Conservation (phyloP, 331 rosid genomes). For the Quercus tomentella region DNA sequence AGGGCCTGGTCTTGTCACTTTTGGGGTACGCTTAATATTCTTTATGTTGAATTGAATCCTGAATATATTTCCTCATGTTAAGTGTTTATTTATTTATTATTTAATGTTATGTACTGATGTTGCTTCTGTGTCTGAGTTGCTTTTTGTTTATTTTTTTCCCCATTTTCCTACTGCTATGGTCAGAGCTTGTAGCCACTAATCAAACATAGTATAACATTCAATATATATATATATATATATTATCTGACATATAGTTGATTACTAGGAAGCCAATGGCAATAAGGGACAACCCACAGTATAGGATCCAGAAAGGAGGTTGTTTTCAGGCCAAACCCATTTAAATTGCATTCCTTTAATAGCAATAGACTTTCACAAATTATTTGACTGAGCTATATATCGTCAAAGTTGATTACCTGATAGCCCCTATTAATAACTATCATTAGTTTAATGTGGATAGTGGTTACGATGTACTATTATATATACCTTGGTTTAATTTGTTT, state of each 20-base stretch:
- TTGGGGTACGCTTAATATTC: slow-evolving; percentile 65
- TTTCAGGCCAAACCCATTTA: too few relatives aligned
- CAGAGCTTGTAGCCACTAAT: too few relatives aligned
- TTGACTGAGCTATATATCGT: background rate
- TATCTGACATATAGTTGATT: too few relatives aligned
- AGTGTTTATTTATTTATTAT: background rate
- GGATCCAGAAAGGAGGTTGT: too few relatives aligned
- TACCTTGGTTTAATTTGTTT: background rate
- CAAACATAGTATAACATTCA: too few relatives aligned
- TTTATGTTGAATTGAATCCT: background rate
- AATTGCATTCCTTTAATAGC: background rate
- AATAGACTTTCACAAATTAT: too few relatives aligned
- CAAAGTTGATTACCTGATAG: background rate
- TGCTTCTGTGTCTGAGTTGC: too few relatives aligned
- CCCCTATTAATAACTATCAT: background rate
- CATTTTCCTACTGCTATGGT: too few relatives aligned
- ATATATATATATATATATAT: too few relatives aligned
- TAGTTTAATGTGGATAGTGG: background rate
- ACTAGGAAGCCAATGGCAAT: too few relatives aligned
- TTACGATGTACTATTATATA: background rate
- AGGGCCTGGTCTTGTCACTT: slow-evolving; percentile 99
- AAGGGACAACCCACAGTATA: too few relatives aligned
- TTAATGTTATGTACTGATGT: background rate
- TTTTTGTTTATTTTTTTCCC: too few relatives aligned
- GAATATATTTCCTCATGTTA: background rate